phyloP scores from a whole-genome alignment of 441 rosid species.

The Mallotus japonicus region DNA sequence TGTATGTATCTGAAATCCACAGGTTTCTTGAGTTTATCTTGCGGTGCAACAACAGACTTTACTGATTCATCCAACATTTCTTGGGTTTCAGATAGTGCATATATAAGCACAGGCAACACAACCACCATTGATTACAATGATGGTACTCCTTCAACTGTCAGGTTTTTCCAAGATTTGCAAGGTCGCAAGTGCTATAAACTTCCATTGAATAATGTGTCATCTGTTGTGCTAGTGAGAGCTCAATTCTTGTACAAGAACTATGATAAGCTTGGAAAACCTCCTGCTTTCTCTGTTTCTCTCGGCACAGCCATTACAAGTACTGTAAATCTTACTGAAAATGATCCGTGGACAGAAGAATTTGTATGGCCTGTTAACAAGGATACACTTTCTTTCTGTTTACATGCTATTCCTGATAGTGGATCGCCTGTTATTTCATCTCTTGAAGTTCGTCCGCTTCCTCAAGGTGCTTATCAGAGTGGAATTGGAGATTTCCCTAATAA shows the following conservation, averaged over 20 bases:
- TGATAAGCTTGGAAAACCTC: slow-evolving; percentile 62
- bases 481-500: slow-evolving; percentile 38
- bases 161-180: slow-evolving; percentile 57
- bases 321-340: slow-evolving; percentile 57
- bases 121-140: slow-evolving; percentile 36
- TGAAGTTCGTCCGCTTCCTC: slow-evolving; percentile 78
- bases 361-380: slow-evolving; percentile 56
- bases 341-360: slow-evolving; percentile 86
- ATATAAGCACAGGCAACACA: slow-evolving; percentile 57
- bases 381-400: slow-evolving; percentile 53
- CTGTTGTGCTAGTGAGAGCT: slow-evolving; percentile 64
- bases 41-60: slow-evolving; percentile 59
- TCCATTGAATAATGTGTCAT: slow-evolving; percentile 50
- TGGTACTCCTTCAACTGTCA: slow-evolving; percentile 40
- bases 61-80: slow-evolving; percentile 53
- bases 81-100: slow-evolving; percentile 60
- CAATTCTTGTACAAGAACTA: slow-evolving; percentile 73
- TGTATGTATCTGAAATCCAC: slow-evolving; percentile 21
- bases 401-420: slow-evolving; percentile 45
- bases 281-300: slow-evolving; percentile 62
- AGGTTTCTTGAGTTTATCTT: slow-evolving; percentile 86
- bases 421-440: slow-evolving; percentile 75
- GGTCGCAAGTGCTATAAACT: slow-evolving; percentile 57
- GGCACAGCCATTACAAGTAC: slow-evolving; percentile 56
- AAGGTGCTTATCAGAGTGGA: slow-evolving; percentile 57